phyloP scores from a whole-genome alignment of 2,329 filamentous ascomycete genomes.

The Talaromyces sp. region DNA sequence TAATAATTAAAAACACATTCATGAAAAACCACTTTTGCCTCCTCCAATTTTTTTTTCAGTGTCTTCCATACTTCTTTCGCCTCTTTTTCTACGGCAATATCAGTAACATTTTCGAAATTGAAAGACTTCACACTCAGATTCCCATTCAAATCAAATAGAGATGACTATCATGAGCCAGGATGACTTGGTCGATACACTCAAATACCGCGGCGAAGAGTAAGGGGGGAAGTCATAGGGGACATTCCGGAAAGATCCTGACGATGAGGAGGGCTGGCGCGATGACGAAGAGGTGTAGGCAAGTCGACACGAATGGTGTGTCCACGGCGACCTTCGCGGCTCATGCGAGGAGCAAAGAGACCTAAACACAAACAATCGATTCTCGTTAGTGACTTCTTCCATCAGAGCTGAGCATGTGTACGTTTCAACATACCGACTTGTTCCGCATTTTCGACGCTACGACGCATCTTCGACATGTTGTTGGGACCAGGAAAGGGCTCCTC shows the following conservation, averaged over 20 bases:
- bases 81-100: neutral
- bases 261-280: conserved; percentile 5
- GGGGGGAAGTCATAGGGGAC: conserved; percentile 11
- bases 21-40: neutral
- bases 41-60: neutral
- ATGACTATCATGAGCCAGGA: neutral
- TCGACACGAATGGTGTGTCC: conserved; percentile 6
- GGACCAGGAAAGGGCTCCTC: conserved; percentile 73
- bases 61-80: neutral
- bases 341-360: conserved; percentile 78
- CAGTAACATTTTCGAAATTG: neutral
- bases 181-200: neutral
- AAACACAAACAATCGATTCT: conserved; percentile 15
- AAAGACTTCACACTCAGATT: neutral
- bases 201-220: neutral
- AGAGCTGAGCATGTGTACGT: neutral
- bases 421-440: conserved; percentile 67
- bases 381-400: neutral
- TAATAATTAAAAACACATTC: neutral
- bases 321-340: conserved; percentile 56
- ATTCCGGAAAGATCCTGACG: conserved; percentile 10
- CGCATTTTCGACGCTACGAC: conserved; percentile 81
- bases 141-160: neutral
- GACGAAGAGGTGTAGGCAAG: conserved; percentile 4
- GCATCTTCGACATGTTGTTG: conserved; percentile 83